phyloP scores from a whole-genome alignment of 352 stramenopile species.

The Phytophthora lateralis region DNA sequence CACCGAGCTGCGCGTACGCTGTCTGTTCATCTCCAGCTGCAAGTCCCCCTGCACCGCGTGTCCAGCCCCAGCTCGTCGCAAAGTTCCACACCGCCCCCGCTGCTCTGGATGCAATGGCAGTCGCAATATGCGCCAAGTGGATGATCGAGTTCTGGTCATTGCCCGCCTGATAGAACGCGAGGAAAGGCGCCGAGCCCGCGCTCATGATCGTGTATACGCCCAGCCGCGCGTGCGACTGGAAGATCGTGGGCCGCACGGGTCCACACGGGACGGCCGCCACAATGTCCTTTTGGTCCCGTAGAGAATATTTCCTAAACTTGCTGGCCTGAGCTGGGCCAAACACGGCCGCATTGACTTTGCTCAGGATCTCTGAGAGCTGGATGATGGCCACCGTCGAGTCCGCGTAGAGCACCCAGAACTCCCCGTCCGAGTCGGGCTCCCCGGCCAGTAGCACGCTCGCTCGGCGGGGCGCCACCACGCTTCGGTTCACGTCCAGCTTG shows the following conservation, averaged over 20 bases:
- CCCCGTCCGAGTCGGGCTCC: conserved; percentile 41
- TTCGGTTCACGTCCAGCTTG: conserved; percentile 62
- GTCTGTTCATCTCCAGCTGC: conserved; percentile 17
- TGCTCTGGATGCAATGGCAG: conserved; percentile 73
- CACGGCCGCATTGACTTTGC: conserved; percentile 54
- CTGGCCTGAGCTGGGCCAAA: conserved; percentile 70
- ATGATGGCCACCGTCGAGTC: conserved; percentile 84
- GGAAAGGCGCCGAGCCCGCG: conserved; percentile 65
- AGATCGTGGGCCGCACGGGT: conserved; percentile 71
- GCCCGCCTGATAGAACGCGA: conserved; percentile 84
- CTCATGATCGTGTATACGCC: conserved; percentile 78
- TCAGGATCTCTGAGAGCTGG: conserved; percentile 63
- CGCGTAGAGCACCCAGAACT: conserved; percentile 81
- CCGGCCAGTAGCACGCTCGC: conserved; percentile 31
- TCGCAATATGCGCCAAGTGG: conserved; percentile 85
- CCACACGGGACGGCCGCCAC: conserved; percentile 67
- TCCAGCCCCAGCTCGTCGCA: conserved; percentile 84
- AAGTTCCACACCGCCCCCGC: conserved; percentile 84
- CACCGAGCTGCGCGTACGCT: conserved; percentile 35
- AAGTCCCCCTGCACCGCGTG: conserved; percentile 10
- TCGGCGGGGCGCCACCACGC: conserved; percentile 31
- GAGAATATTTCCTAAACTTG: conserved; percentile 83
- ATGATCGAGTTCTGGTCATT: conserved; percentile 90
- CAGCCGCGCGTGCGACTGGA: conserved; percentile 79
- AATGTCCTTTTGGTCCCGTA: conserved; percentile 75